These are phyloP conservation scores for Tetrahymena borealis DNA, from an alignment of 73 alveolate species.

Conservation along the genomic window DNA sequence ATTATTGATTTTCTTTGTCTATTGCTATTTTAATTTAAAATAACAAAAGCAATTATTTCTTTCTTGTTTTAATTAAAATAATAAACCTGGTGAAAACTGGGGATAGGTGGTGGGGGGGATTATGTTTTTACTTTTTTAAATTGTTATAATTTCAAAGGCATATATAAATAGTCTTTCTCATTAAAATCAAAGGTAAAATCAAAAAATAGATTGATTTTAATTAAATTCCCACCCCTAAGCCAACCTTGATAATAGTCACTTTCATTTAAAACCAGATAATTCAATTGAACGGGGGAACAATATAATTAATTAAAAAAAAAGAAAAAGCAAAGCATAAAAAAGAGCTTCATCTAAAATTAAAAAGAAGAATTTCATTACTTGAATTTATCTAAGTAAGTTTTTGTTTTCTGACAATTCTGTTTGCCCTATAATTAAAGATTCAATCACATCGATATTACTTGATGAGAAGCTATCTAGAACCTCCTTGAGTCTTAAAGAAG, in stretches of 20 bases:
- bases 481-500: neutral
- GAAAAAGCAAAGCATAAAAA: neutral
- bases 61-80: neutral
- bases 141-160: neutral
- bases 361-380: neutral
- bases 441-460: neutral
- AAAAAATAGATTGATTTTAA: neutral
- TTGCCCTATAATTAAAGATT: neutral
- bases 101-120: slow-evolving; percentile 4
- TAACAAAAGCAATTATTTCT: neutral
- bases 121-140: neutral
- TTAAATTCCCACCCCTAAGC: neutral
- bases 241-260: no score
- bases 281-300: no score
- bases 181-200: neutral
- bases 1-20: neutral
- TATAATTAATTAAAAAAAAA: neutral
- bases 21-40: neutral
- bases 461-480: neutral
- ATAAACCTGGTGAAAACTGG: neutral
- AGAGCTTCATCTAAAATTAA: neutral
- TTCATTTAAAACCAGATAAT: no score
- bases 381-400: neutral
- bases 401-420: neutral
- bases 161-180: neutral